A percentile compares a stretch with the other conserved stretches of the same genome.
phyloP scores from a whole-genome alignment of 2,329 filamentous ascomycete species.

The Colletotrichum tropicale region DNA sequence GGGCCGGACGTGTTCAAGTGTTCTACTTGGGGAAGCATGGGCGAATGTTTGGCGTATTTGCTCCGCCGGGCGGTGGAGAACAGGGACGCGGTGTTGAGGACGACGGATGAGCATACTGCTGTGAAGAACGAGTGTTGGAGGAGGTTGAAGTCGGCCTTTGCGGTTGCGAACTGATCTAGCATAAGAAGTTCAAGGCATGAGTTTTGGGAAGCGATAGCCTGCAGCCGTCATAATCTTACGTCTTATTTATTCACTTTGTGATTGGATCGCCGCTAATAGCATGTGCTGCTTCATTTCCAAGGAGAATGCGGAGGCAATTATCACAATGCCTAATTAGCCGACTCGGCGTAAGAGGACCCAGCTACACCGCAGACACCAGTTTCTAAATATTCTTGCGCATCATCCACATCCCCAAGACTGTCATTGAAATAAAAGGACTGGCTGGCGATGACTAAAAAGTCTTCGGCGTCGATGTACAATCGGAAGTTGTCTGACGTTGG shows the following conservation, averaged over 20 bases:
- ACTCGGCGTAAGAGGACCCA: neutral
- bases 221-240: neutral
- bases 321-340: neutral
- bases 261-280: too few species aligned
- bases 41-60: slow-evolving; percentile 43
- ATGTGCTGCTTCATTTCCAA: neutral
- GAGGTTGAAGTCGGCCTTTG: slow-evolving; percentile 28
- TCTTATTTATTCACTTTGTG: neutral
- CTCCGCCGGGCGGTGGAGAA: slow-evolving; percentile 42
- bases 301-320: neutral
- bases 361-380: neutral
- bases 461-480: neutral
- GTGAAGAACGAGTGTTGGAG: slow-evolving; percentile 32
- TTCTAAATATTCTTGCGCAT: neutral
- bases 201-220: neutral
- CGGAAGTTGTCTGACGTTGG: neutral
- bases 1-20: slow-evolving; percentile 42
- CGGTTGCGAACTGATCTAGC: neutral
- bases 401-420: neutral
- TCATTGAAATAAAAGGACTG: neutral
- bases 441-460: neutral
- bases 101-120: slow-evolving; percentile 32
- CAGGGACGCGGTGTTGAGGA: slow-evolving; percentile 32
- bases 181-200: neutral
- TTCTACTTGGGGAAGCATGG: slow-evolving; percentile 41